phyloP scores from a whole-genome alignment of 2,329 filamentous ascomycete genomes.

The Davidsoniella neocaledoniae region DNA sequence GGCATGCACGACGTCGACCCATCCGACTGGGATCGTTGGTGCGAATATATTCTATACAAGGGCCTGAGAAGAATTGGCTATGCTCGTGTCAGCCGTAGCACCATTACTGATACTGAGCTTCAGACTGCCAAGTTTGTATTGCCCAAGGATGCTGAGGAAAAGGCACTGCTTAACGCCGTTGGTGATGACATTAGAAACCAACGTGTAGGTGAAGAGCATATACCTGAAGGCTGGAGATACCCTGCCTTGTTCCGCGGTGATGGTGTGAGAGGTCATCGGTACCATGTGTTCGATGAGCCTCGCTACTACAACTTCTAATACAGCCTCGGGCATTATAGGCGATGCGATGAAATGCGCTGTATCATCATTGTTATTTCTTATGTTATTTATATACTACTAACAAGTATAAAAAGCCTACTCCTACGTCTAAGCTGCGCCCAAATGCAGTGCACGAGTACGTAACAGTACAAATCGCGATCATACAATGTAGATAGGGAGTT shows the following conservation, averaged over 20 bases:
- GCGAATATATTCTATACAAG: constrained; percentile 97
- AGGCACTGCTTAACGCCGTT: constrained; percentile 24
- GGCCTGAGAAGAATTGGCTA: constrained; percentile 72
- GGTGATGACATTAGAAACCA: constrained; percentile 37
- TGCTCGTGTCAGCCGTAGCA: constrained; percentile 70
- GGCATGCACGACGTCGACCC: constrained; percentile 94
- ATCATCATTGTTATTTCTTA: no score
- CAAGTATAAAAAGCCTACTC: no score
- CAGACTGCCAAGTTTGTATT: constrained; percentile 93
- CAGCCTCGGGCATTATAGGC: no score
- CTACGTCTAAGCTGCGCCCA: no score
- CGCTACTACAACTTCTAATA: constrained; percentile 39
- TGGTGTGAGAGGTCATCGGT: constrained; percentile 75
- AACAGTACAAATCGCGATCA: no score
- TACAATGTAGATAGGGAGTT: no score
- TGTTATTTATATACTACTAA: no score
- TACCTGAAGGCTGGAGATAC: constrained; percentile 67
- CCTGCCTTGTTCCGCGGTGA: constrained; percentile 68
- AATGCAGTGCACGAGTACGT: no score
- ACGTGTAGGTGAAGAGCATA: constrained; percentile 50
- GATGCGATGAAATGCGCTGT: no score
- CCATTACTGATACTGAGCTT: constrained; percentile 92
- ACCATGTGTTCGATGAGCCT: constrained; percentile 91
- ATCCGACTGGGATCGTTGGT: constrained; percentile 93
- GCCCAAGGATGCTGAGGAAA: constrained; percentile 44